Evolutionary conservation across 352 stramenopile genomes (phyloP).

Genomic region (Saprolegnia diclina): DNA sequence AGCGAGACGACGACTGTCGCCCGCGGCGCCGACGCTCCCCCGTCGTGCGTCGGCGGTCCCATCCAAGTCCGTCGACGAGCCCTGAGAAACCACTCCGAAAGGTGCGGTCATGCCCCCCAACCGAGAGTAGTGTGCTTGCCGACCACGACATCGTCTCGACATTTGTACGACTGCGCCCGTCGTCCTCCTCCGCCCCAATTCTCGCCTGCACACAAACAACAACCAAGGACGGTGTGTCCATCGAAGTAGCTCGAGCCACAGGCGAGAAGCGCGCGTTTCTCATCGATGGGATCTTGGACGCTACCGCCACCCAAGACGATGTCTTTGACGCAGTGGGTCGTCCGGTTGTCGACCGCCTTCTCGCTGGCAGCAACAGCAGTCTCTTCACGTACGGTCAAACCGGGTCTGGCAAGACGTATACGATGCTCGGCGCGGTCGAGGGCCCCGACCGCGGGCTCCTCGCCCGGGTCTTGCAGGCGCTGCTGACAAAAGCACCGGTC

Average conservation of each 20-base stretch:
- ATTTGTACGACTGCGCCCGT: no score
- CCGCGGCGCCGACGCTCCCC: no score
- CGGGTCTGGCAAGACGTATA: slow-evolving; percentile 83
- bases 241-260: not conserved
- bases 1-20: no score
- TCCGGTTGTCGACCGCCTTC: slow-evolving; percentile 66
- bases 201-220: no score
- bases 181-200: no score
- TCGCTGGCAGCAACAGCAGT: slow-evolving; percentile 83
- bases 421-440: slow-evolving; percentile 52
- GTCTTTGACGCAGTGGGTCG: slow-evolving; percentile 74
- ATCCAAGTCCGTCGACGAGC: no score
- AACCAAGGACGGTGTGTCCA: no score
- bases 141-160: no score
- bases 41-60: no score
- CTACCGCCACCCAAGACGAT: slow-evolving; percentile 60
- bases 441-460: slow-evolving; percentile 63
- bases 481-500: slow-evolving; percentile 49
- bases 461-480: slow-evolving; percentile 70
- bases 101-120: no score
- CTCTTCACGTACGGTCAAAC: slow-evolving; percentile 87
- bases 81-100: no score
- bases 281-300: slow-evolving; percentile 75
- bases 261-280: slow-evolving; percentile 65
- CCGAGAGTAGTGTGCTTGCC: no score